phyloP scores from a whole-genome alignment of 208 protist genomes.

The Zelonia costaricensis region DNA sequence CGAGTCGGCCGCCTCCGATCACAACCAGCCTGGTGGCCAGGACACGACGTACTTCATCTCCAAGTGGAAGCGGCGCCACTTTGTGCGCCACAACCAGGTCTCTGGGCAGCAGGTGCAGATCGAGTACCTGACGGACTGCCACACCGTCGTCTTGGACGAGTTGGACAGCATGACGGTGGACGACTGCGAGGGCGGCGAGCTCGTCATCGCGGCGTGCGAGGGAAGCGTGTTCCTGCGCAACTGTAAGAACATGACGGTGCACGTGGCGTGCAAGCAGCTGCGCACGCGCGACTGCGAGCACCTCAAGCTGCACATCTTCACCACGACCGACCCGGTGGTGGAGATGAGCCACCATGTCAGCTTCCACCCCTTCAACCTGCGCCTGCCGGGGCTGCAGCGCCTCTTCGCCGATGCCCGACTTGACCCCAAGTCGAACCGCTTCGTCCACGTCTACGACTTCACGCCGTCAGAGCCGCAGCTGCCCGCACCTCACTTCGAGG shows the following conservation, averaged over 20 bases:
- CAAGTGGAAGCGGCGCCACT: constrained; percentile 63
- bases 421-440: constrained; percentile 78
- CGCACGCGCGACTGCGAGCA: constrained; percentile 88
- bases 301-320: constrained; percentile 84
- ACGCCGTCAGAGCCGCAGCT: constrained; percentile 64
- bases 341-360: constrained; percentile 89
- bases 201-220: constrained; percentile 91
- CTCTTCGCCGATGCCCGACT: constrained; percentile 64
- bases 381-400: constrained; percentile 56
- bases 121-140: constrained; percentile 87
- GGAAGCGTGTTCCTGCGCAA: constrained; percentile 93
- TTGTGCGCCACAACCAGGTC: constrained; percentile 75
- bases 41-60: constrained; percentile 88
- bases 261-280: constrained; percentile 94
- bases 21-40: constrained; percentile 42
- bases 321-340: constrained; percentile 90
- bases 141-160: constrained; percentile 82
- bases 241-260: constrained; percentile 90
- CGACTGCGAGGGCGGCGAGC: constrained; percentile 91
- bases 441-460: constrained; percentile 94
- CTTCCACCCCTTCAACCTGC: constrained; percentile 84
- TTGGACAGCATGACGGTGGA: constrained; percentile 92
- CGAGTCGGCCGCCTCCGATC: constrained; percentile 18
- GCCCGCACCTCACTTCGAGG: constrained; percentile 74
- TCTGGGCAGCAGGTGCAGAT: constrained; percentile 88